Base-by-base conservation (phyloP, 129 eudicot genomes). In the Oenanthe sinensis region DNA sequence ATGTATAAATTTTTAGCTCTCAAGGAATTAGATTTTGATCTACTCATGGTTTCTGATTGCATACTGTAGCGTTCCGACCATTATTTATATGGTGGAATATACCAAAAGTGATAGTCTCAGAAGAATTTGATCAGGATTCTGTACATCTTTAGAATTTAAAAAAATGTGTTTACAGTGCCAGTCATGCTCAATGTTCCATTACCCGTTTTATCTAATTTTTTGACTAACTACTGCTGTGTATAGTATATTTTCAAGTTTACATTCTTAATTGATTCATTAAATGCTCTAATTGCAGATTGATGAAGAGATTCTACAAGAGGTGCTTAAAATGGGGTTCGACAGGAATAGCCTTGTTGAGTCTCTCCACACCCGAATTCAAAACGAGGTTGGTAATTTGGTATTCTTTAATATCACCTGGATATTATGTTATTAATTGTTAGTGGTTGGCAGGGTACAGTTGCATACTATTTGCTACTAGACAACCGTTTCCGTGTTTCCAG, bases 361-460 rank as follows among this genome's bases (percentile, higher is more conserved):
- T n/a, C 90, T 92, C 55, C 89, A 83, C 24, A 88, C 70, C 71
- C 82, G 97, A 72, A 63, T 84, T 58, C 97, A 92, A 83, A 88
- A 92, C 81, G 97, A 92, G 86, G 97, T 89, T 83, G 9, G 54
- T 73, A n/a, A 9, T 73, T 44, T 73, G 3, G 10, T 20, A 0
- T 73, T 44, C 6, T 14, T 8, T 43, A 8, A 19, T 45, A 12
- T n/a, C 12, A 1, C 8, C 15, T 4, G 36, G 39, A 3, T 11
- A 24, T 22, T 5, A 9, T 44, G 20, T 14, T n/a, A n/a, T 40
- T 42, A 42, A 24, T 13, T 43, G 52, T 43, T 19, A 33, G 20
- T 78, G 65, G 43, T 40, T 79, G 40, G 75, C 85, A 92, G 97
- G 96, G 91, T 71, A 92, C 97, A 33, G 97, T 90, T 78, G 92